These are phyloP conservation scores for Aspergillus calidoustus DNA, from an alignment of 2,329 filamentous ascomycete species.

Conservation along the genomic window DNA sequence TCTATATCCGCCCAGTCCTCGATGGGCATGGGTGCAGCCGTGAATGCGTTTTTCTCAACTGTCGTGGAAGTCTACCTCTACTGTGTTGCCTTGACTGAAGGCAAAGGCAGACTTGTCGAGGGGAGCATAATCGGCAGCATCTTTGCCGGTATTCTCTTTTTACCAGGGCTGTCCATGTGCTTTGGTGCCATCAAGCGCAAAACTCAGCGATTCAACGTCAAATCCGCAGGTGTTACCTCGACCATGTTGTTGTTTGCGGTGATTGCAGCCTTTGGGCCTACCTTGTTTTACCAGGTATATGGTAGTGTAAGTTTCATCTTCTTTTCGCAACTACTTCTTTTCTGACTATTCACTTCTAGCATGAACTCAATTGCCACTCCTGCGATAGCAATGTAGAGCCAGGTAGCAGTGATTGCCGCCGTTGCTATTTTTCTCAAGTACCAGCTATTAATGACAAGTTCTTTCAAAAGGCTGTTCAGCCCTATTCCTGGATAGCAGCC, in stretches of 20 bases:
- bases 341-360: slow-evolving; percentile 53
- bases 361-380: slow-evolving; percentile 83
- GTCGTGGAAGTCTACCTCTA: slow-evolving; percentile 98
- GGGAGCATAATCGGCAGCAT: slow-evolving; percentile 98
- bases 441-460: slow-evolving; percentile 86
- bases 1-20: slow-evolving; percentile 98
- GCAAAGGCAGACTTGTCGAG: slow-evolving; percentile 90
- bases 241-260: slow-evolving; percentile 98
- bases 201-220: slow-evolving; percentile 97
- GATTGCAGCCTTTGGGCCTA: slow-evolving; percentile 93
- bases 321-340: background rate
- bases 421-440: slow-evolving; percentile 90
- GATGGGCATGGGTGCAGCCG: slow-evolving; percentile 94
- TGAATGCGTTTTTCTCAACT: slow-evolving; percentile 98
- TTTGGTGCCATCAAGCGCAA: slow-evolving; percentile 98
- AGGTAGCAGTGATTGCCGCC: slow-evolving; percentile 71
- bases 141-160: slow-evolving; percentile 91
- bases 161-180: slow-evolving; percentile 97
- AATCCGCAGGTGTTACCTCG: slow-evolving; percentile 92
- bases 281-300: slow-evolving; percentile 97
- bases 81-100: slow-evolving; percentile 88
- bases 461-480: slow-evolving; percentile 86
- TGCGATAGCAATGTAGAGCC: slow-evolving; percentile 60
- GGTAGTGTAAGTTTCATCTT: slow-evolving; percentile 68
- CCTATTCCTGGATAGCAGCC: slow-evolving; percentile 90